Evolutionary conservation across 257 asterid species (phyloP).

Genomic region (Solanum rostratum): DNA sequence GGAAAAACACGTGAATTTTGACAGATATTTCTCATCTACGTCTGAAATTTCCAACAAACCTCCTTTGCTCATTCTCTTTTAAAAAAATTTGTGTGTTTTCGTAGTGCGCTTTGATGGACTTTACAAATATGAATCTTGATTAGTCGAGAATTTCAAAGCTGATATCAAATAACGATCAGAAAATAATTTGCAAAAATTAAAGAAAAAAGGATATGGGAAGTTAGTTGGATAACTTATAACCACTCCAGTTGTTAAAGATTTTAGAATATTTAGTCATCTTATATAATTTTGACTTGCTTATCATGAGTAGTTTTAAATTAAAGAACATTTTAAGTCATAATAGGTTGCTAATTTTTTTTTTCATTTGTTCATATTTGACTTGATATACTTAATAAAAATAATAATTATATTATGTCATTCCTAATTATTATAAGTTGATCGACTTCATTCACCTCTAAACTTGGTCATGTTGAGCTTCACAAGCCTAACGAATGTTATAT

Average conservation of each 20-base stretch:
- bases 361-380: not conserved
- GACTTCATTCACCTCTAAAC: not conserved
- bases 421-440: not conserved
- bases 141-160: not conserved
- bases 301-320: not conserved
- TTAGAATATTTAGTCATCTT: not conserved
- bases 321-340: not conserved
- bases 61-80: too few relatives aligned
- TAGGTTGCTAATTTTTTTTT: not conserved
- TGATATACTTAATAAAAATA: not conserved
- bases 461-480: not conserved
- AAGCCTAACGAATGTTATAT: not conserved
- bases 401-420: too few relatives aligned
- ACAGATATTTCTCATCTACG: not conserved
- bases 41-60: too few relatives aligned
- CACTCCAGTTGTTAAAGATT: not conserved
- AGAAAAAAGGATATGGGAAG: not conserved
- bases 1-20: not conserved
- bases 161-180: fast-evolving
- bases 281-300: not conserved
- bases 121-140: not conserved
- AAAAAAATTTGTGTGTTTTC: too few relatives aligned
- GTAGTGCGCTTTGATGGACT: too few relatives aligned
- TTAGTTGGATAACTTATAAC: not conserved
- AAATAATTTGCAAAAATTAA: not conserved